phyloP scores from a whole-genome alignment of 2,329 filamentous ascomycete genomes.

The Ascochyta clinopodiicola region DNA sequence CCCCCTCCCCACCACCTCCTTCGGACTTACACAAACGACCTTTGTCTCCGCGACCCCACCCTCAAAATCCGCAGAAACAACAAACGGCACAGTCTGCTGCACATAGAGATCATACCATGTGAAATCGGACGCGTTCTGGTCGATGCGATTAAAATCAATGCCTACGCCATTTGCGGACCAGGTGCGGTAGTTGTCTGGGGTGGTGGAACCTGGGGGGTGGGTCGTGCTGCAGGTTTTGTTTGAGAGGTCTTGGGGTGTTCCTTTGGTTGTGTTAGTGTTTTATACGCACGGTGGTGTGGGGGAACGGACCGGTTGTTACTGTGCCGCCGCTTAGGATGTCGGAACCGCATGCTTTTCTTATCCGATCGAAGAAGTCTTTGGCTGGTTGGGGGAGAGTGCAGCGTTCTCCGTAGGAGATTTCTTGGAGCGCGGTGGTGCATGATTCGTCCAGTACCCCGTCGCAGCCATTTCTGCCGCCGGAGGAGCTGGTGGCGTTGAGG shows the following conservation, averaged over 20 bases:
- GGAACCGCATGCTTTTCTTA: neutral
- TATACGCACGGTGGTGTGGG: too few relatives aligned
- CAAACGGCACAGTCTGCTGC: slow-evolving; percentile 5
- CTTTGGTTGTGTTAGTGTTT: neutral
- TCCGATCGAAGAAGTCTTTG: neutral
- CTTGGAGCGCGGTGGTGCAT: neutral
- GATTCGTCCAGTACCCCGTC: slow-evolving; percentile 8
- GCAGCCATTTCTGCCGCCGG: slow-evolving; percentile 2
- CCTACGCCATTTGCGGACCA: neutral
- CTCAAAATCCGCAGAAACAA: slow-evolving; percentile 1
- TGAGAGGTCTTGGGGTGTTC: neutral
- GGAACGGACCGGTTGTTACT: neutral
- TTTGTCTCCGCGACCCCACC: slow-evolving; percentile 4
- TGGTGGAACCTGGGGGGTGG: slow-evolving; percentile 1
- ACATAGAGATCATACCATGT: slow-evolving; percentile 6
- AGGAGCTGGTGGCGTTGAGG: slow-evolving; percentile 7
- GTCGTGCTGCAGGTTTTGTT: neutral
- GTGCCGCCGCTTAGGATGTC: neutral
- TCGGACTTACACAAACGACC: slow-evolving; percentile 7
- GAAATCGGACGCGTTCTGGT: slow-evolving; percentile 1
- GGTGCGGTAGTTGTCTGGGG: slow-evolving; percentile 1
- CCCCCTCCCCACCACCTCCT: neutral
- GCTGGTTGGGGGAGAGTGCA: neutral
- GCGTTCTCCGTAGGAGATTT: neutral
- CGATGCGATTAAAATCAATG: neutral